Evolutionary conservation across 1,139 yeast genomes (phyloP), one percentile per base, ranked within the genome.

Genomic region (Scheffersomyces illinoinensis): DNA sequence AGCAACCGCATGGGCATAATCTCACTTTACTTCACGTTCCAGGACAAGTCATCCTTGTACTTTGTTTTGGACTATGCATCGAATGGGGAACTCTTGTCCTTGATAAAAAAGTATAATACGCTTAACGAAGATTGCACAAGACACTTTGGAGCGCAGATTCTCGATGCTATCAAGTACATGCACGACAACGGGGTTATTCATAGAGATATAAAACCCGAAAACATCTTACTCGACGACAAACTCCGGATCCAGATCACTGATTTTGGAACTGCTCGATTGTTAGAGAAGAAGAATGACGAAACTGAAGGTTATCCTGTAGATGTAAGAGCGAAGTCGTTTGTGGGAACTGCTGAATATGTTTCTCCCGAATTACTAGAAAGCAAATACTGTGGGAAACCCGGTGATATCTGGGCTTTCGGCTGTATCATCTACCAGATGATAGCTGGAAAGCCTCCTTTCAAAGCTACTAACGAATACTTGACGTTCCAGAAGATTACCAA

Each of bases 31-130:
- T 96, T 91, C 73, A 95, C 99, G 0, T 95, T 95, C 72, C 99
- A 95, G 71, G 99, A 96, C 72, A 90, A 91, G 58, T 85, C 87
- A 59, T 89, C 93, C 17, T 79, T 96, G 55, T 95, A 93, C 74
- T 96, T 92, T 76, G 99, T 95, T 21, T 85, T 95, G 59, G 98
- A 95, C 71, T 91, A 85, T 71, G 98, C 99, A 0, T 85, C 96
- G 52, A 91, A 92, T 65, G 99, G 99, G 8, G 99, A 95, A 73
- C 78, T 95, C 50, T 79, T 96, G 57, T 84, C 93, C 2, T 79
- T 93, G 62, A 87, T 95, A 62, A 91, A 93, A 68, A 85, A 86
- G 65, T 79, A 89, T 68, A 93, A 93, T 7, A 87, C 96, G 0
- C 78, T 95, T 53, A 91, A 88, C 69, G 97, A 93, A 70, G 84